These are phyloP conservation scores for Pezicula radicicola DNA, from an alignment of 2,329 filamentous ascomycete genomes.

Conservation along the genomic window DNA sequence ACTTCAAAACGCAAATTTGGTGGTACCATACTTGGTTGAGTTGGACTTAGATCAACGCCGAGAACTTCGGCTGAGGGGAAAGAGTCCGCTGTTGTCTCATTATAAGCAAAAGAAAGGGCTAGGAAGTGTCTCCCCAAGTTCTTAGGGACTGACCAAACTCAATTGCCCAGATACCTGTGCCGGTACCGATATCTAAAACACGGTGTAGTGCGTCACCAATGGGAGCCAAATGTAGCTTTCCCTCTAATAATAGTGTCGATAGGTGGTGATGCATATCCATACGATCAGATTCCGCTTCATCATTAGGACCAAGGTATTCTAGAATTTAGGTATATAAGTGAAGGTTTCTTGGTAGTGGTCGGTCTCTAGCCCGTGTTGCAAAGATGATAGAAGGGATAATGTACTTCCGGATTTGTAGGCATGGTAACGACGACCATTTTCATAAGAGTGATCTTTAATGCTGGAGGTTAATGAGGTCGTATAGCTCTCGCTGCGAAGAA, in stretches of 20 bases:
- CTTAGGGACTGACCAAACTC: slow-evolving; percentile 1
- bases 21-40: slow-evolving; percentile 14
- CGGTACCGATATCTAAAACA: slow-evolving; percentile 6
- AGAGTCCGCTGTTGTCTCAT: neutral
- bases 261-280: slow-evolving; percentile 5
- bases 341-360: neutral
- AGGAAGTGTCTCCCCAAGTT: neutral
- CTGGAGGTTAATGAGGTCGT: slow-evolving; percentile 3
- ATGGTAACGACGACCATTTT: slow-evolving; percentile 8
- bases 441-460: slow-evolving; percentile 3
- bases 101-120: neutral
- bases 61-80: slow-evolving; percentile 3
- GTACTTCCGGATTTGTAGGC: slow-evolving; percentile 29
- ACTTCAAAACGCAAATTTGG: slow-evolving; percentile 21
- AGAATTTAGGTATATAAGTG: neutral
- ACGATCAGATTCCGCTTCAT: slow-evolving; percentile 3
- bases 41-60: slow-evolving; percentile 5
- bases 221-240: neutral
- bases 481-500: neutral
- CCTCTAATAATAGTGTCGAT: neutral
- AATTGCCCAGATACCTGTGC: slow-evolving; percentile 8
- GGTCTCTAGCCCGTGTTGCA: too few species aligned
- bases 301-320: slow-evolving; percentile 3
- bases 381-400: too few species aligned
- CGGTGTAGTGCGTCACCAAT: slow-evolving; percentile 1